Conservation (phyloP, 345 rosid species). For the Eucalyptus dawsonii region DNA sequence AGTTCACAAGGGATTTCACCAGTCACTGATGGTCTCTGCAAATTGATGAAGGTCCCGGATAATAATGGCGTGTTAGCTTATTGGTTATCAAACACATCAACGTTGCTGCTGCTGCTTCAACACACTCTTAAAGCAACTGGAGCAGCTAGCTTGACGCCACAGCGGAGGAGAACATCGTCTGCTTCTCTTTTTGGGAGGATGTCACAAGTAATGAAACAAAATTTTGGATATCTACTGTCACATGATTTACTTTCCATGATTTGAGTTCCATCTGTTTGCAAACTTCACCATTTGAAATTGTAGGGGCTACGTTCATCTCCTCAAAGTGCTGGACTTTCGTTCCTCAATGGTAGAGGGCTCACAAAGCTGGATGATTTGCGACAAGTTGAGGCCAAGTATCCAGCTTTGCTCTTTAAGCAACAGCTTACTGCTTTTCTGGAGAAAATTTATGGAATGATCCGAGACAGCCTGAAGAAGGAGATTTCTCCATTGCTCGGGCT, state of each 20-base stretch:
- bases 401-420: slow-evolving; percentile 92
- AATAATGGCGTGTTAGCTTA: slow-evolving; percentile 75
- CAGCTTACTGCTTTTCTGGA: slow-evolving; percentile 99
- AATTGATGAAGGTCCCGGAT: slow-evolving; percentile 56
- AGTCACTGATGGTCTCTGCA: background rate
- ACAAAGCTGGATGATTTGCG: slow-evolving; percentile 74
- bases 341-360: slow-evolving; percentile 61
- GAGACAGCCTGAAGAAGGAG: slow-evolving; percentile 95
- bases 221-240: background rate
- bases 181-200: slow-evolving; percentile 94
- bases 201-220: slow-evolving; percentile 57
- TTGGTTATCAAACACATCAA: slow-evolving; percentile 95
- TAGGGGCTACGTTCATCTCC: slow-evolving; percentile 88
- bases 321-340: slow-evolving; percentile 80
- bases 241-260: background rate
- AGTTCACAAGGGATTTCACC: background rate
- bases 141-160: slow-evolving; percentile 97
- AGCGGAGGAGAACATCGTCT: slow-evolving; percentile 83
- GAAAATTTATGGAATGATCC: slow-evolving; percentile 97
- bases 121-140: slow-evolving; percentile 95
- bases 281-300: slow-evolving; percentile 3
- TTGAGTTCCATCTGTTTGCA: background rate
- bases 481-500: slow-evolving; percentile 91
- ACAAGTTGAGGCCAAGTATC: slow-evolving; percentile 97
- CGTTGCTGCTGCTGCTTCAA: slow-evolving; percentile 77